These are phyloP conservation scores for Backusella circina DNA, from an alignment of 192 early-diverging fungal species.

Conservation along the genomic window DNA sequence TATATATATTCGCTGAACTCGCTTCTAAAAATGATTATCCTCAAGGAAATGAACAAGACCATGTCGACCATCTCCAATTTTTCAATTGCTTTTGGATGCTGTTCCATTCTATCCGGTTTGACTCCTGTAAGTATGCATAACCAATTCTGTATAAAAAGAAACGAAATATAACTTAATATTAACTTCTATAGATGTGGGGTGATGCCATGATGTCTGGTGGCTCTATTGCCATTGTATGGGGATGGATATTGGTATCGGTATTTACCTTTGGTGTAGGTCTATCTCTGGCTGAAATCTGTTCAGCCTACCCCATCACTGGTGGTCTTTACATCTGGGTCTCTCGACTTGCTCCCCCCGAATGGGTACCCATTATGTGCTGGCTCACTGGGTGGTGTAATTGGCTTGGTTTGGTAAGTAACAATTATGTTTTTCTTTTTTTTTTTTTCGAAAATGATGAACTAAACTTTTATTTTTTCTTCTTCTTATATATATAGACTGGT, in stretches of 20 bases:
- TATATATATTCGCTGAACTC: not conserved
- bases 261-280: constrained; percentile 47
- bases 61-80: constrained; percentile 48
- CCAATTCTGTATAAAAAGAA: no score
- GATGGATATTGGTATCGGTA: constrained; percentile 47
- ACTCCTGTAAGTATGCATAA: constrained; percentile 38
- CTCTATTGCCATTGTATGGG: constrained; percentile 46
- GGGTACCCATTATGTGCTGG: constrained; percentile 50
- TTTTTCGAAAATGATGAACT: not conserved
- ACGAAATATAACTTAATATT: not conserved
- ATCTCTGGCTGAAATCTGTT: constrained; percentile 52
- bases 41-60: constrained; percentile 48
- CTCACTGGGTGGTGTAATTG: constrained; percentile 56
- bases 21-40: not conserved
- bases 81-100: constrained; percentile 51
- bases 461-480: not conserved
- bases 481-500: not conserved
- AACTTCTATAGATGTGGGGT: constrained; percentile 42
- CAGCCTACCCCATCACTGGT: constrained; percentile 47
- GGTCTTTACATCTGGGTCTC: constrained; percentile 54
- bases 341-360: constrained; percentile 38
- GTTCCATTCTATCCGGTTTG: constrained; percentile 48
- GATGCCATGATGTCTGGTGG: constrained; percentile 47
- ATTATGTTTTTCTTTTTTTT: not conserved
- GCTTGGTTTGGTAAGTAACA: constrained; percentile 44